Base-by-base conservation (phyloP, 257 asterid genomes). In the Solanum sitiens region DNA sequence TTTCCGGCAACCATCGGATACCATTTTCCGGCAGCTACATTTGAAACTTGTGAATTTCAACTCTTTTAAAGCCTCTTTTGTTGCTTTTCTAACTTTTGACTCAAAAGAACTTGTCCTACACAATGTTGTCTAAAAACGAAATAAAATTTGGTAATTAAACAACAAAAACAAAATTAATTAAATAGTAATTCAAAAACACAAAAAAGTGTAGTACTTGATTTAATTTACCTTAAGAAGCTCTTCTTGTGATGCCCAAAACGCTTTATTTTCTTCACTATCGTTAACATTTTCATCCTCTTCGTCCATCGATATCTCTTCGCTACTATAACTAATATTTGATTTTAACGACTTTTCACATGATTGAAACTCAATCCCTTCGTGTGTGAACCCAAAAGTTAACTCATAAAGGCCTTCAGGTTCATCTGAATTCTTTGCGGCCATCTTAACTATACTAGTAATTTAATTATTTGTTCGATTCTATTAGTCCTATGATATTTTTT, bases 11-110 rank as follows among this genome's bases (percentile, higher is more conserved):
- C 87, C 32, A 23, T 59, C 87, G 6, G 77, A 27, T 3, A 30
- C 80, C 75, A n/a, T 89, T 88, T 88, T 89, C 88, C 56, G 89
- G 88, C 92, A 92, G 83, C n/a, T 65, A 37, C 93, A 89, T n/a
- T 50, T 61, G 37, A 47, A 32, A 72, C 86, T 87, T 32, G 2
- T 12, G 11, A 84, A 37, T 6, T 86, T 27, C 77, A 89, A 59
- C 86, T 92, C 92, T 56, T 67, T 87, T 59, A 89, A 20, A 59
- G 89, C 89, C 30, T 91, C 92, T 84, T 89, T 91, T 42, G 91
- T 87, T 11, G 89, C 84, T 65, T 87, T 73, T 71, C 92, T 83
- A 10, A 91, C 63, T 74, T 33, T 77, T 15, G 89, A 87, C 68
- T 92, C 94, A 65, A 89, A 20, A 15, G 88, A 56, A 30, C 89